A percentile compares a stretch with the other conserved stretches of the same genome.
phyloP scores from a whole-genome alignment of 208 protist genomes.

The Leishmania guyanensis region DNA sequence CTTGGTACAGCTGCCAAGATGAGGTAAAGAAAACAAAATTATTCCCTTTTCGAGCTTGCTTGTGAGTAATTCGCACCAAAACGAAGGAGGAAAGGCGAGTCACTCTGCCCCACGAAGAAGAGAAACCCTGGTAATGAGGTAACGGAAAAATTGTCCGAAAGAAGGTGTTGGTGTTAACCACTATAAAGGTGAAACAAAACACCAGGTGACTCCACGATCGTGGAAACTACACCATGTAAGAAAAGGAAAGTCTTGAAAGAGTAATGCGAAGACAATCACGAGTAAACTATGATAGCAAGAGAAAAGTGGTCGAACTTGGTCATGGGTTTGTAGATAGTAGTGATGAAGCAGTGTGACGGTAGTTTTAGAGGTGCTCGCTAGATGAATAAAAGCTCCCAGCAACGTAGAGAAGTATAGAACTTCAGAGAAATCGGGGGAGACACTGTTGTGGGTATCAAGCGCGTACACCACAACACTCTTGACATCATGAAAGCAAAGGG shows the following conservation, averaged over 20 bases:
- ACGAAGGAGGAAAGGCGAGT: neutral
- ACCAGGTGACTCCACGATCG: neutral
- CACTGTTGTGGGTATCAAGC: neutral
- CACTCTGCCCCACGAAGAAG: neutral
- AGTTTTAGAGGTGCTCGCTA: neutral
- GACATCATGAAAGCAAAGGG: neutral
- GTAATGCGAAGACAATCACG: neutral
- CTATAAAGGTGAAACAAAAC: neutral
- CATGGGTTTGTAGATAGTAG: neutral
- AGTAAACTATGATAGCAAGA: neutral
- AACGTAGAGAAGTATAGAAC: slow-evolving; percentile 5
- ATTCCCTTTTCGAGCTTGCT: neutral
- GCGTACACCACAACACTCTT: neutral
- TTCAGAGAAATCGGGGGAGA: slow-evolving; percentile 1
- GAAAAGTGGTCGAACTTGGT: slow-evolving; percentile 4
- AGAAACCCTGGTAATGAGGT: neutral
- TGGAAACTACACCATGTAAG: slow-evolving; percentile 7
- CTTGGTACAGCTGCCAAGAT: neutral
- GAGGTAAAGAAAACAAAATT: neutral
- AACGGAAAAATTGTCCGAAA: neutral
- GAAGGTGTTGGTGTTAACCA: neutral
- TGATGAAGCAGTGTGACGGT: neutral
- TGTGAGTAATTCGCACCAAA: neutral
- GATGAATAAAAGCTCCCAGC: neutral
- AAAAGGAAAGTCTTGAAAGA: neutral